Base-by-base conservation (phyloP, 2,329 filamentous ascomycete genomes). In the Neodidymelliopsis sp. region DNA sequence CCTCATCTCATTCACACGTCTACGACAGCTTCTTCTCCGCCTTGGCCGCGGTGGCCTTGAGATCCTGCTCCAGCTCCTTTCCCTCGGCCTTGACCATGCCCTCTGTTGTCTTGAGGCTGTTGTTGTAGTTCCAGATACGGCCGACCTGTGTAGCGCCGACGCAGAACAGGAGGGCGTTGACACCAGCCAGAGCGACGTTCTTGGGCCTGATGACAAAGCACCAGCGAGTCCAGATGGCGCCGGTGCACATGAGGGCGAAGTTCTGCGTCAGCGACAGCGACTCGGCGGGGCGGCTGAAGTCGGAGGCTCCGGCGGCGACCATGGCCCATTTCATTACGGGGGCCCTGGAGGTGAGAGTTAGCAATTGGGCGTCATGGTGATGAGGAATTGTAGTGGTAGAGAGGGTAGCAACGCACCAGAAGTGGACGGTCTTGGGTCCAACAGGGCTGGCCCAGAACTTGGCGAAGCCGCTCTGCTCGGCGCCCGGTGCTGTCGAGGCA, bases 191-290 rank as follows among this genome's bases (percentile, higher is more conserved):
- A 54, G 97, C 88, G 69, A 91, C 79, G 81, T 99, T 99, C 77
- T 86, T 86, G 49, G 94, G 94, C 76, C 86, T 91, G 78, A 99
- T 99, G 75, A 99, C 89, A 72, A 97, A 82, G 82, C 94, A 99
- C 94, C 94, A 99, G 62, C 94, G 85, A 34, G 94, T 99, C 94
- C 94, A 99, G 82, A 99, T 99, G 59, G 89, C 77, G 61, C 94
- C 94, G 8, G 94, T 99, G 65, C 86, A 86, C 71, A 90, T 94
- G 63, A 99, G 84, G 51, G 94, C 93, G 39, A 81, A 81, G 79
- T 97, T 99, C 78, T 97, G 92, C 22, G 90, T 94, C 56, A 97
- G 80, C 29, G 92, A 97, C 62, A 99, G 90, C 75, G 91, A 91
- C 75, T 95, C 90, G 56, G 89, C 91, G 23, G 94, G 94, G 63